Conservation (phyloP, 106 monocot species). For the Dioscorea dumetorum region DNA sequence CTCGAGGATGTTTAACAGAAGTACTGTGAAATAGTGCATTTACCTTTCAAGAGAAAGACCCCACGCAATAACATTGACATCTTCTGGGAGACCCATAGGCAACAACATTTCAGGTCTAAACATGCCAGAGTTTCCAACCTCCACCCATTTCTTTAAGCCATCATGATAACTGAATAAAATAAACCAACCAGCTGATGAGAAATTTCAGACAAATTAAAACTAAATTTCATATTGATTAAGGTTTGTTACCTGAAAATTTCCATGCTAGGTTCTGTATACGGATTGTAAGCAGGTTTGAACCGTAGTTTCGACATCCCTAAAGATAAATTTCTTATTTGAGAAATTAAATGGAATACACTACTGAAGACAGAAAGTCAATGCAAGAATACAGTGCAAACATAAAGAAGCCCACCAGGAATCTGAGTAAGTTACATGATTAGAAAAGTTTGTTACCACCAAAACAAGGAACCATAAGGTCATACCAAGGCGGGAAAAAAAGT, state of each 20-base stretch:
- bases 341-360: too few species aligned
- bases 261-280: constrained; percentile 99
- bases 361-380: background rate
- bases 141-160: constrained; percentile 93
- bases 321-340: background rate
- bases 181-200: background rate
- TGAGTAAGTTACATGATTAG: too few species aligned
- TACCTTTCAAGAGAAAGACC: constrained; percentile 98
- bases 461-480: background rate
- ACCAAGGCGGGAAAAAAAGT: constrained; percentile 94
- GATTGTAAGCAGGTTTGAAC: constrained; percentile 98
- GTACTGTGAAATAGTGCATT: background rate
- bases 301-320: constrained; percentile 83
- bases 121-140: constrained; percentile 95
- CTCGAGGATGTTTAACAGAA: constrained; percentile 75
- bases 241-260: constrained; percentile 89
- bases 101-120: constrained; percentile 97
- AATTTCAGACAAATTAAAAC: background rate
- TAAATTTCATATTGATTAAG: background rate
- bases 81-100: constrained; percentile 92
- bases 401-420: background rate
- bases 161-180: constrained; percentile 65
- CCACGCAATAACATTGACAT: constrained; percentile 97
- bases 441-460: background rate
- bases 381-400: background rate